Evolutionary conservation across 495 filamentous ascomycete genomes (phyloP), one percentile per base, ranked within the genome.

Genomic region (Podospora tetraspora): DNA sequence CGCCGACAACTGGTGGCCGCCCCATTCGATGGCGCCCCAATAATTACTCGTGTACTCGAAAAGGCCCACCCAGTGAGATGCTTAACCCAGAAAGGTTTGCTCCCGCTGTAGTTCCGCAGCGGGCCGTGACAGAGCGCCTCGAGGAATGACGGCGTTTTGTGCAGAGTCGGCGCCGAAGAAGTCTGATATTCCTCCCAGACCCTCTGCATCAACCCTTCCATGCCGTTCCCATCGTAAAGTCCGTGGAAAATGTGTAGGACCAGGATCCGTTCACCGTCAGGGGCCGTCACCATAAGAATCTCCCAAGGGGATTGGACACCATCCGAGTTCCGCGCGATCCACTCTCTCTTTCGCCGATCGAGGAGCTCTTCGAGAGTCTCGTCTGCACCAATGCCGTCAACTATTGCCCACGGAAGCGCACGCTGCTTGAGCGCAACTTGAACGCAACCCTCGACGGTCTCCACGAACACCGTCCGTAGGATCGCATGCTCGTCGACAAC

Each of bases 211-310:
- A 97, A 74, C 27, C 93, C 78, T 0, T 83, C 75, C 29, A 96
- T 82, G 64, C 92, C 94, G 71, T 86, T 90, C 1, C 90, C 94
- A 79, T 98, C 94, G 72, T 97, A 98, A 0, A 97, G 79, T 7
- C 87, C 92, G 73, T 98, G 94, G 77, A 95, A 94, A 0, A 95
- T 87, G 57, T 88, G 83, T 29, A 95, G 72, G 22, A 78, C 79
- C 32, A 94, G 76, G 0, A 84, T 68, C 4, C 69, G 72, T 67
- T 66, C 3, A 70, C 66, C 56, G 0, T 75, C 21, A 71, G 66
- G 16, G 19, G 6, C 16, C 19, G 43, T 52, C 7, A 85, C 66
- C 16, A 88, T 64, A 10, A 79, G 71, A 30, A 87, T 69, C 66
- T 83, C 79, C 68, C 73, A 70, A 22, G 75, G 80, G 2, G 56